A percentile compares a stretch with the other conserved stretches of the same genome.
Evolutionary conservation across 495 filamentous ascomycete species (phyloP).

Genomic region (Bacidia gigantensis): DNA sequence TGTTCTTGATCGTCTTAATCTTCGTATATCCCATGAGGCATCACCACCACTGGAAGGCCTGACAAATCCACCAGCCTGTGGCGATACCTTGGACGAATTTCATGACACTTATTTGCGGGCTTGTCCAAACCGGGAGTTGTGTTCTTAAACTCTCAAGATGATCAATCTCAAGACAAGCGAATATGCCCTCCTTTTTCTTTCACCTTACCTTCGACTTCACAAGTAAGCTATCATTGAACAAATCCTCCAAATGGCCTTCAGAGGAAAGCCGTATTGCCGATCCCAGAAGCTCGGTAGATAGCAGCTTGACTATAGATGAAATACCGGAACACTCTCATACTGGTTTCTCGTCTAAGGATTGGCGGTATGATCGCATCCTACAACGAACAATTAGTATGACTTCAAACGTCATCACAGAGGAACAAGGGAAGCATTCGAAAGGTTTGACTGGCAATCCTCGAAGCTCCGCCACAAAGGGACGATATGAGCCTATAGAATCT

Average conservation of each 20-base stretch:
- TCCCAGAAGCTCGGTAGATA: neutral
- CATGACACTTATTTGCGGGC: too few species aligned
- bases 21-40: too few species aligned
- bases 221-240: neutral
- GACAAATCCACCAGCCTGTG: too few species aligned
- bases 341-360: constrained; percentile 32
- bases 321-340: neutral
- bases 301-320: neutral
- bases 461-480: constrained; percentile 58
- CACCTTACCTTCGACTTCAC: constrained; percentile 74
- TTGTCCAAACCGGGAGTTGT: neutral
- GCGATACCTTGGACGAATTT: too few species aligned
- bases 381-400: constrained; percentile 59
- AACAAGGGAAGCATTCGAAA: constrained; percentile 19
- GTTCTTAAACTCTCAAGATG: constrained; percentile 1
- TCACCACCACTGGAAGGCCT: too few species aligned
- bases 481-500: constrained; percentile 58
- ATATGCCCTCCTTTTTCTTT: constrained; percentile 80
- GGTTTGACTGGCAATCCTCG: constrained; percentile 38
- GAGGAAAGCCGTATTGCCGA: neutral
- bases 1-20: too few species aligned
- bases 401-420: constrained; percentile 18
- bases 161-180: neutral
- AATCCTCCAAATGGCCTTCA: neutral
- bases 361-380: constrained; percentile 47